Evolutionary conservation across 176 grass and related monocot genomes (phyloP), one percentile per base, ranked within the genome.

Genomic region (Typha latifolia): DNA sequence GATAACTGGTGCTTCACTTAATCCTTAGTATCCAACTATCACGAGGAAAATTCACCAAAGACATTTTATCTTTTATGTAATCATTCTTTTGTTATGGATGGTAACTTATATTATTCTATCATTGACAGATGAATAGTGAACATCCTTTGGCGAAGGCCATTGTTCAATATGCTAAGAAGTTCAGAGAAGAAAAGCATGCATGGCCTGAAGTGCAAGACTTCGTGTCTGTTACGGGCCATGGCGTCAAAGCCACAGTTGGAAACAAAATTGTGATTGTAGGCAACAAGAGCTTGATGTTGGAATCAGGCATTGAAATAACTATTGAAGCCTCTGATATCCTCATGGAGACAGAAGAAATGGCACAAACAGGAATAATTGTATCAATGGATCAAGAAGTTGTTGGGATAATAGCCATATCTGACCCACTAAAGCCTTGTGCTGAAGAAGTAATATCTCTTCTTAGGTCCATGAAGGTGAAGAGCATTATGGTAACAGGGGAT

Each of bases 401-500:
- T 4, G 94, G 94, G 61, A 76, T 97, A 68, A 92, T 97, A 61
- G 84, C 79, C 4, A 82, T 97, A 14, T 97, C 94, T 47, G 89
- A 97, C 63, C 94, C 83, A 32, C 82, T 92, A 52, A 97, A 97
- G 61, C 85, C 83, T 51, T 73, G 76, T 66, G 89, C 89, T 32
- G 51, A 20, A 62, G 78, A 90, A 69, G 94, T 90, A 12, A 82
- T 97, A 82, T 78, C 94, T n/a, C 85, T 92, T 71, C 83, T 97
- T 14, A 80, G 64, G 66, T 90, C 85, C 24, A 97, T 92, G 85
- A 85, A 82, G 49, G 83, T 97, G 67, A 83, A 97, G 63, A 84
- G 94, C 64, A 97, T 92, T 73, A 97, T 97, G 94, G 88, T 92
- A 67, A 97, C 94, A 5, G 94, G 94, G 14, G 94, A 97, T 66